Evolutionary conservation across 306 rosid species (phyloP).

Genomic region (Prinsepia uniflora): DNA sequence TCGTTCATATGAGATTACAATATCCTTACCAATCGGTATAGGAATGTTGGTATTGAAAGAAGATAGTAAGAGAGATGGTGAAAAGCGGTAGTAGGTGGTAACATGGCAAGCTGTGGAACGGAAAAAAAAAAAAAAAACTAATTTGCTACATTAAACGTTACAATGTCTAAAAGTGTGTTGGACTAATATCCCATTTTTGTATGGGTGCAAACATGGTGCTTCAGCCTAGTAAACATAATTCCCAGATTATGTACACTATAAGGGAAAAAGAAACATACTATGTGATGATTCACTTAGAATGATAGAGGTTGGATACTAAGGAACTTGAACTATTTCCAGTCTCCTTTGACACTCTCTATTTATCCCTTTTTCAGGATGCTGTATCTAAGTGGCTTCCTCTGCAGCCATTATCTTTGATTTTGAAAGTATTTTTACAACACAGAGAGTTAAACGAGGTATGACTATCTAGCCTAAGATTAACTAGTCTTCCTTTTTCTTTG

Average conservation of each 20-base stretch:
- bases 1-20: not conserved
- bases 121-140: not conserved
- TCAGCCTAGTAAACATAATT: not conserved
- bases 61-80: not conserved
- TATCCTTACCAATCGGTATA: not conserved
- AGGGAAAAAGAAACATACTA: not conserved
- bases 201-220: not conserved
- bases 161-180: not conserved
- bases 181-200: not conserved
- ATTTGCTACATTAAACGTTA: not conserved
- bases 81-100: not conserved
- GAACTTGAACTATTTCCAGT: not conserved
- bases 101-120: not conserved
- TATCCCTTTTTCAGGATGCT: constrained; percentile 58
- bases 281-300: not conserved
- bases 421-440: constrained; percentile 89
- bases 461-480: not conserved
- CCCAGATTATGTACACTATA: not conserved
- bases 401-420: constrained; percentile 82
- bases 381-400: constrained; percentile 70
- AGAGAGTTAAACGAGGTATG: constrained; percentile 93
- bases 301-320: not conserved
- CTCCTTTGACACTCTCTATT: not conserved
- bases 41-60: not conserved
- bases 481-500: constrained; percentile 7